A percentile compares a stretch with the other conserved stretches of the same genome.
Evolutionary conservation across 805 yeast species (phyloP).

Genomic region (Brettanomyces custersianus): DNA sequence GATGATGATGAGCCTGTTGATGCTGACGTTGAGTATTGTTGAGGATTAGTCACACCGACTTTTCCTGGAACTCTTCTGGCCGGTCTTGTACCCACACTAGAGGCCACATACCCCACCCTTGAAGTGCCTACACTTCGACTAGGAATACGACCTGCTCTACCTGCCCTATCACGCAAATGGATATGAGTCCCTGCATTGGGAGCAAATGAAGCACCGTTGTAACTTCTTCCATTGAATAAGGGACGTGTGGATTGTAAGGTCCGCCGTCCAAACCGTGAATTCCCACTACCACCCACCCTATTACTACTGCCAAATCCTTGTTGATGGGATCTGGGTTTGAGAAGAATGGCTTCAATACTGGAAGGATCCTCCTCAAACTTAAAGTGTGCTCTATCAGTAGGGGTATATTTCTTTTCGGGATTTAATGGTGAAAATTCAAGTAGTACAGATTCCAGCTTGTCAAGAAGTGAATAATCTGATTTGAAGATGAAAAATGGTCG

Average conservation of each 20-base stretch:
- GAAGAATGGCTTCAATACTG: constrained; percentile 13
- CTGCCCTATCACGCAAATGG: constrained; percentile 10
- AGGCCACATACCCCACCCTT: background rate
- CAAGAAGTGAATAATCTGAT: constrained; percentile 59
- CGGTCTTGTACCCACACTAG: background rate
- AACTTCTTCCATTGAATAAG: background rate
- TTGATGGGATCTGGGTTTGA: constrained; percentile 12
- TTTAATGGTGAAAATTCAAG: constrained; percentile 48
- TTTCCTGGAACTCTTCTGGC: background rate
- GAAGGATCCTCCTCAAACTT: constrained; percentile 15
- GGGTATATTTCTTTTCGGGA: background rate
- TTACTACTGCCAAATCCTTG: constrained; percentile 1
- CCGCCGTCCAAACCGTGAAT: background rate
- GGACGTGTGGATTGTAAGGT: background rate
- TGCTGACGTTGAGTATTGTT: background rate
- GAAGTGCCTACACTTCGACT: background rate
- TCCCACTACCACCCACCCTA: constrained; percentile 5
- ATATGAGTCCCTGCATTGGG: constrained; percentile 24
- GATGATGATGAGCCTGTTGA: background rate
- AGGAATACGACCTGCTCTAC: background rate
- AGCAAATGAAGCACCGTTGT: constrained; percentile 11
- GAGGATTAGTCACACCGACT: too few relatives aligned
- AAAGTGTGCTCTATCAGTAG: constrained; percentile 1
- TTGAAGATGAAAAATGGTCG: constrained; percentile 82
- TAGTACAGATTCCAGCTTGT: constrained; percentile 55